Evolutionary conservation across 108 stramenopile genomes (phyloP).

Genomic region (Bacterosira constricta): DNA sequence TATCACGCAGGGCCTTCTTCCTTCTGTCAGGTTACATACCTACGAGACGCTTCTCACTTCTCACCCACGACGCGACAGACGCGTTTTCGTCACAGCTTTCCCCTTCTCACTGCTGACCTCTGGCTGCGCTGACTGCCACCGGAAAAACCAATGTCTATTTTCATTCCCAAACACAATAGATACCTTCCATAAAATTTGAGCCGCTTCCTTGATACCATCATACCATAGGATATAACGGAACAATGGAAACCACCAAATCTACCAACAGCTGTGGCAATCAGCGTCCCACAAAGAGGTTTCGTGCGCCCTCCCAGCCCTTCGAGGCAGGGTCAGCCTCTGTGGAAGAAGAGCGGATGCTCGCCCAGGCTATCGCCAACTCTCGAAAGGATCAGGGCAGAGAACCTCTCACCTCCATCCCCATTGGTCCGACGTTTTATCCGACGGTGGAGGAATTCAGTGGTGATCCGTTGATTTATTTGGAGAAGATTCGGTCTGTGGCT

Average conservation of each 20-base stretch:
- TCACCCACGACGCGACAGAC: no score
- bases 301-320: neutral
- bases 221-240: neutral
- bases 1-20: no score
- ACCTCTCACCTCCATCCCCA: constrained; percentile 48
- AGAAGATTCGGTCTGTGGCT: constrained; percentile 85
- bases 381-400: constrained; percentile 50
- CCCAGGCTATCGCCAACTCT: constrained; percentile 76
- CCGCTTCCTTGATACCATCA: no score
- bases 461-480: constrained; percentile 86
- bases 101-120: no score
- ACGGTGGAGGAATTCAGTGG: constrained; percentile 84
- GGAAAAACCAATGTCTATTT: no score
- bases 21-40: no score
- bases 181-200: neutral
- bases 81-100: no score
- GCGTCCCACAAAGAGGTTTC: neutral
- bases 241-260: neutral
- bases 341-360: constrained; percentile 69
- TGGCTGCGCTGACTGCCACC: no score
- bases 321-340: neutral
- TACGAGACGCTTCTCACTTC: no score
- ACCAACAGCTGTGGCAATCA: neutral
- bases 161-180: no score
- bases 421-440: constrained; percentile 83